A percentile compares a stretch with the other conserved stretches of the same genome.
phyloP scores from a whole-genome alignment of 768 basidiomycete genomes.

The Tylopilus plumbeoviolaceoides region DNA sequence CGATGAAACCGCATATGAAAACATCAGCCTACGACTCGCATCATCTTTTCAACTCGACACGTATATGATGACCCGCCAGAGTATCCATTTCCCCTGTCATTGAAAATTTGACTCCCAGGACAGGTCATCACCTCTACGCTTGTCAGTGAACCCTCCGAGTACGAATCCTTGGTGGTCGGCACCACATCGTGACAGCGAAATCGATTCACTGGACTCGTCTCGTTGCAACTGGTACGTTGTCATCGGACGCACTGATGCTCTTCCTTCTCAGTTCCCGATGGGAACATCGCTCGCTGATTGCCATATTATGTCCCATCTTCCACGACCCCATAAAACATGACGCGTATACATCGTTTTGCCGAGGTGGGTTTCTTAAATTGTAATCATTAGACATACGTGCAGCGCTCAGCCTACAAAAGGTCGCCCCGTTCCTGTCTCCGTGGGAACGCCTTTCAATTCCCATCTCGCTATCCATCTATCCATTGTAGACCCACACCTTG shows the following conservation, averaged over 20 bases:
- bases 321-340: background rate
- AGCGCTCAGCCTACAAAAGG: conserved; percentile 15
- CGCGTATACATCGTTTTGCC: background rate
- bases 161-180: no score
- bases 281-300: background rate
- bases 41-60: background rate
- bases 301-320: background rate
- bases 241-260: background rate
- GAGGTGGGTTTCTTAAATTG: conserved; percentile 3
- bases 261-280: background rate
- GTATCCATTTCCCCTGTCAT: background rate
- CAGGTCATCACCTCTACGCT: background rate
- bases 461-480: background rate
- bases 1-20: no score
- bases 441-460: conserved; percentile 13
- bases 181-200: no score
- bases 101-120: background rate
- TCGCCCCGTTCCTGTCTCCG: background rate
- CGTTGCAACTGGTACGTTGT: background rate
- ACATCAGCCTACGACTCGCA: background rate
- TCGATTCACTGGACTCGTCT: no score
- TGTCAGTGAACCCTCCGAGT: background rate
- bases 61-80: background rate
- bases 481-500: background rate
- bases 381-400: background rate